These are phyloP conservation scores for Prototheca wickerhamii DNA, from an alignment of 163 green algal genomes.

Conservation along the genomic window DNA sequence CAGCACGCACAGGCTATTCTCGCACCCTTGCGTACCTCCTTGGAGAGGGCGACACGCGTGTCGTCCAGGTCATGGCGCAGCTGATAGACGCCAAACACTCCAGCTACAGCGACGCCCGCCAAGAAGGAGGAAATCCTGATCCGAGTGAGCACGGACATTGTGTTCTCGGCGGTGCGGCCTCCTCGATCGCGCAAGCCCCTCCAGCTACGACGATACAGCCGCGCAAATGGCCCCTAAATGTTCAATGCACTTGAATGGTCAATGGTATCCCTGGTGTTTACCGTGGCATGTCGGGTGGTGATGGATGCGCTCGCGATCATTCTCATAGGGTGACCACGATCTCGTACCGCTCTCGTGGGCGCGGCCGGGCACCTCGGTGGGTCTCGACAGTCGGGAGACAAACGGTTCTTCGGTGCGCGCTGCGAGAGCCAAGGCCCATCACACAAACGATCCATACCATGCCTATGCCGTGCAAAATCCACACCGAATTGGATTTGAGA, in stretches of 20 bases:
- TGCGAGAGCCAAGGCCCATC: too few species aligned
- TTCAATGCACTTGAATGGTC: not conserved
- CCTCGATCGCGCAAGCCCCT: not conserved
- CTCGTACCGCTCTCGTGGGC: too few species aligned
- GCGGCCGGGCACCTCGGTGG: too few species aligned
- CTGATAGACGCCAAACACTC: slow-evolving; percentile 22
- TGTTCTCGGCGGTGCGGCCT: not conserved
- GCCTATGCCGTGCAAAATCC: too few species aligned
- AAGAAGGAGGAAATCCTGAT: slow-evolving; percentile 28
- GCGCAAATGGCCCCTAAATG: not conserved
- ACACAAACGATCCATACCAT: too few species aligned
- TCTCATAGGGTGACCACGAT: not conserved
- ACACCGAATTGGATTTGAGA: too few species aligned
- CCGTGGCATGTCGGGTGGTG: too few species aligned
- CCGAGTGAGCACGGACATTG: slow-evolving; percentile 29
- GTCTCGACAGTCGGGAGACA: too few species aligned
- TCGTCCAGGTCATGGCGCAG: slow-evolving; percentile 26
- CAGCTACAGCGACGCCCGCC: slow-evolving; percentile 22
- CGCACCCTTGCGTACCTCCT: slow-evolving; percentile 2
- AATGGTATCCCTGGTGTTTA: not conserved
- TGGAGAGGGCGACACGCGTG: slow-evolving; percentile 2
- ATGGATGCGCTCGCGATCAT: not conserved
- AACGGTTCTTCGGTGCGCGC: too few species aligned
- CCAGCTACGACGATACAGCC: not conserved
- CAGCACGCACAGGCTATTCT: slow-evolving; percentile 2